Conservation (phyloP, 495 filamentous ascomycete genomes). For the Aspergillus steynii region DNA sequence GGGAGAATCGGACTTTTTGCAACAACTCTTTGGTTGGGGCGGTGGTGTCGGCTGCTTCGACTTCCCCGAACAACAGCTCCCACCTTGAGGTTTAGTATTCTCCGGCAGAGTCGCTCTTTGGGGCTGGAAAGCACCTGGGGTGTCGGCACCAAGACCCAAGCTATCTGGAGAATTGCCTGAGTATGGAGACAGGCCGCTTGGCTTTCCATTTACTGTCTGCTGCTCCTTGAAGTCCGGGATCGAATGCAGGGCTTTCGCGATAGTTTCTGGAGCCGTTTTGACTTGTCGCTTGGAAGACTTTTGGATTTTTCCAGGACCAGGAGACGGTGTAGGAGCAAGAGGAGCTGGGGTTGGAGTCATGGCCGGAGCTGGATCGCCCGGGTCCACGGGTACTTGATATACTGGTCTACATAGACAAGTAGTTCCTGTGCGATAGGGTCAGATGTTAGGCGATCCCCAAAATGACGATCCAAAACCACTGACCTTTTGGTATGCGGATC, state of each 20-base stretch:
- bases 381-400: slow-evolving; percentile 35
- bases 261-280: slow-evolving; percentile 27
- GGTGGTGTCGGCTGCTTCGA: slow-evolving; percentile 17
- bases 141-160: background rate
- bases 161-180: slow-evolving; percentile 2
- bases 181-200: slow-evolving; percentile 16
- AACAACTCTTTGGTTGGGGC: slow-evolving; percentile 28
- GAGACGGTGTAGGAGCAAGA: slow-evolving; percentile 17
- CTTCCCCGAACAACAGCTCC: slow-evolving; percentile 35
- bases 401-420: slow-evolving; percentile 44
- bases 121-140: background rate
- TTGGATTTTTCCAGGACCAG: slow-evolving; percentile 28
- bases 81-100: slow-evolving; percentile 10
- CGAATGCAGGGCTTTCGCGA: slow-evolving; percentile 30
- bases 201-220: slow-evolving; percentile 20
- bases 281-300: slow-evolving; percentile 27
- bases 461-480: background rate
- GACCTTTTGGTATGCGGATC: slow-evolving; percentile 53
- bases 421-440: slow-evolving; percentile 26
- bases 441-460: background rate
- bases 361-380: slow-evolving; percentile 17
- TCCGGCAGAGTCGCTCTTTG: background rate
- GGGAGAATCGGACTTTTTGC: slow-evolving; percentile 22
- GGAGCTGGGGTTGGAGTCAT: slow-evolving; percentile 12
- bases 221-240: slow-evolving; percentile 21